These are phyloP conservation scores for Chrysoporthe puriensis DNA, from an alignment of 2,329 filamentous ascomycete species.

Conservation along the genomic window DNA sequence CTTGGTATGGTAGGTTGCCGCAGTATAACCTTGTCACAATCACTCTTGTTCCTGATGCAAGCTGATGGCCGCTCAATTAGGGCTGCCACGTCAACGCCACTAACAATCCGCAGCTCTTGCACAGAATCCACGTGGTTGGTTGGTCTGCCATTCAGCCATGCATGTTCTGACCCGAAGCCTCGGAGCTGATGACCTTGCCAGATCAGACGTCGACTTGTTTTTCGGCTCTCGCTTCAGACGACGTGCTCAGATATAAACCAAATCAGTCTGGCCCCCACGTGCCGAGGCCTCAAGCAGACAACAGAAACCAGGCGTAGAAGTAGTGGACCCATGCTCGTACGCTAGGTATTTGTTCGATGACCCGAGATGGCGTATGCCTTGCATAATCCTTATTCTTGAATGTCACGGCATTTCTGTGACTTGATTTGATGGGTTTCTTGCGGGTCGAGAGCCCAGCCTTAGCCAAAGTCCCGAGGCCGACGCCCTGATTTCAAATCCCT, in stretches of 20 bases:
- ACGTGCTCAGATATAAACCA: constrained; percentile 4
- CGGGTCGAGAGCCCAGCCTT: not conserved
- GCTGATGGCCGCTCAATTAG: constrained; percentile 23
- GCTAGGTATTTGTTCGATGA: not conserved
- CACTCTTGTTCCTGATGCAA: constrained; percentile 19
- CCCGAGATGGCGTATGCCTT: not conserved
- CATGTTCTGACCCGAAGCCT: not conserved
- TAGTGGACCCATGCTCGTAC: not conserved
- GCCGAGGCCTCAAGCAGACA: constrained; percentile 7
- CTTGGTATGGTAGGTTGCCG: not conserved
- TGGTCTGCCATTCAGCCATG: constrained; percentile 4
- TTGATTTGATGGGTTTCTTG: not conserved
- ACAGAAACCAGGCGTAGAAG: not conserved
- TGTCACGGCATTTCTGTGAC: not conserved
- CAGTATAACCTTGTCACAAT: constrained; percentile 7
- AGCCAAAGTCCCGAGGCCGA: not conserved
- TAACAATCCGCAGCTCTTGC: not conserved
- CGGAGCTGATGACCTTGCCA: not conserved
- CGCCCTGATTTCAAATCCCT: not conserved
- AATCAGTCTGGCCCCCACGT: constrained; percentile 9
- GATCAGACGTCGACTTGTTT: not conserved
- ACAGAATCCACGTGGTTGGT: constrained; percentile 1
- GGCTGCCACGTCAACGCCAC: constrained; percentile 19
- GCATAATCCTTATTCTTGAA: not conserved
- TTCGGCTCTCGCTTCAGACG: constrained; percentile 13